phyloP scores from a whole-genome alignment of 2,329 filamentous ascomycete species.

The Fusarium luffae region DNA sequence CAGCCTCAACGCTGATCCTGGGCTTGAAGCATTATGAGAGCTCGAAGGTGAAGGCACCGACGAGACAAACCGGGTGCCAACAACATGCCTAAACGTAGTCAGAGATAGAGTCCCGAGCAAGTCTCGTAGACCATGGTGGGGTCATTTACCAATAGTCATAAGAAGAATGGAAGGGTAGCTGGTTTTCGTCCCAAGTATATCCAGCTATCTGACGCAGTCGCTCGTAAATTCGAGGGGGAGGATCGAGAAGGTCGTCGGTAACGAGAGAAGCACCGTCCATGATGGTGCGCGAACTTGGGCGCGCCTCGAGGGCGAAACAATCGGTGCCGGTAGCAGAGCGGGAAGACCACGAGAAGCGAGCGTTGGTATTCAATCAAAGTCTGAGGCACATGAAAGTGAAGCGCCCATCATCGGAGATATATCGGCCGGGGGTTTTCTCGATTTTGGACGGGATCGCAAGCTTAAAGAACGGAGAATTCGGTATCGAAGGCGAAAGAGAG shows the following conservation, averaged over 20 bases:
- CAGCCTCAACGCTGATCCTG: constrained; percentile 56
- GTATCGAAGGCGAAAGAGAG: constrained; percentile 7
- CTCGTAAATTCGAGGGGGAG: constrained; percentile 76
- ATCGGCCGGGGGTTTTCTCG: constrained; percentile 29
- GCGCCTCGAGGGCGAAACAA: constrained; percentile 38
- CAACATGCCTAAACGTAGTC: constrained; percentile 67
- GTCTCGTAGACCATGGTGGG: neutral
- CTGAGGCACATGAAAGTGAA: constrained; percentile 44
- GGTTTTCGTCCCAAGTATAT: constrained; percentile 79
- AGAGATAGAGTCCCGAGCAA: constrained; percentile 9
- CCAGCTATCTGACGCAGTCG: constrained; percentile 77
- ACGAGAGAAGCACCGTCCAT: constrained; percentile 64
- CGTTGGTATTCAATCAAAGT: constrained; percentile 45
- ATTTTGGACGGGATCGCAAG: constrained; percentile 7
- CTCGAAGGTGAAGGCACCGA: constrained; percentile 61
- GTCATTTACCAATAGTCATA: constrained; percentile 85
- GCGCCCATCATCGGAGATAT: constrained; percentile 49
- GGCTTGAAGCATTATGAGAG: constrained; percentile 57
- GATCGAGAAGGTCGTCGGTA: constrained; percentile 68
- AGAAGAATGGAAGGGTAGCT: constrained; percentile 69
- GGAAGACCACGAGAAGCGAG: constrained; percentile 37
- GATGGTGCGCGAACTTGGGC: constrained; percentile 47
- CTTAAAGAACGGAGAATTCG: constrained; percentile 2
- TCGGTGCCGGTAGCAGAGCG: constrained; percentile 34
- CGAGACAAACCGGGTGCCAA: constrained; percentile 69